Conservation (phyloP, 2,329 filamentous ascomycete genomes). For the Arachnopeziza araneosa region DNA sequence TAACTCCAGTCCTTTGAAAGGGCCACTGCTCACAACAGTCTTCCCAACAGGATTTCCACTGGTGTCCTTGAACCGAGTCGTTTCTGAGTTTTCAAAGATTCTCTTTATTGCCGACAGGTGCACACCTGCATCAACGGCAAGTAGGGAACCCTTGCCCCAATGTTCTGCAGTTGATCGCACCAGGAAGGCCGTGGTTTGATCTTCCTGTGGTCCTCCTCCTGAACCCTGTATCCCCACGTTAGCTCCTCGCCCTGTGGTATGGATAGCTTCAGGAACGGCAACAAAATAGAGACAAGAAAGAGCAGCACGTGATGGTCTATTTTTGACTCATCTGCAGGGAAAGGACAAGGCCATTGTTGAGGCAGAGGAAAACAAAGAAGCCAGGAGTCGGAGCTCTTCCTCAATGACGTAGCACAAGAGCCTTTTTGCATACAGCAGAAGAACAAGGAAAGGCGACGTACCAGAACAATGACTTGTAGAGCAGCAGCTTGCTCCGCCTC, state of each 20-base stretch:
- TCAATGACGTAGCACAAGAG: not conserved
- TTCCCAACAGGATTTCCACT: conserved; percentile 28
- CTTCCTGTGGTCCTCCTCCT: conserved; percentile 83
- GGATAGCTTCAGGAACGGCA: not conserved
- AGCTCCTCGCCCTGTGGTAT: conserved; percentile 3
- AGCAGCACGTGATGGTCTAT: not conserved
- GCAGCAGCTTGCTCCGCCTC: conserved; percentile 36
- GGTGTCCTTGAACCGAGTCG: conserved; percentile 35
- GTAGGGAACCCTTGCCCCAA: conserved; percentile 76
- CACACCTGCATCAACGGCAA: conserved; percentile 92
- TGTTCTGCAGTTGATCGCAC: conserved; percentile 73
- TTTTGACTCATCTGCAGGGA: not conserved
- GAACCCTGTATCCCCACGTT: conserved; percentile 56
- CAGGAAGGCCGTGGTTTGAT: conserved; percentile 83
- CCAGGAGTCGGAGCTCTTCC: not conserved
- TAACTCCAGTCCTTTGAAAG: conserved; percentile 74
- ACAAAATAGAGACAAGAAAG: not conserved
- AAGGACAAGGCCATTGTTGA: not conserved
- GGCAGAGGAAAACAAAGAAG: not conserved
- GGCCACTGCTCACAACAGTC: conserved; percentile 54
- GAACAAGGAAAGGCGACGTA: conserved; percentile 39
- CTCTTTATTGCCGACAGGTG: conserved; percentile 80
- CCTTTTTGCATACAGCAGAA: not conserved
- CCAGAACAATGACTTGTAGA: conserved; percentile 70
- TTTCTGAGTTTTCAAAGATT: conserved; percentile 47